A percentile compares a stretch with the other conserved stretches of the same genome.
Evolutionary conservation across 1,284 basidiomycete genomes (phyloP).

Genomic region (Apiotrichum mycotoxinovorans): DNA sequence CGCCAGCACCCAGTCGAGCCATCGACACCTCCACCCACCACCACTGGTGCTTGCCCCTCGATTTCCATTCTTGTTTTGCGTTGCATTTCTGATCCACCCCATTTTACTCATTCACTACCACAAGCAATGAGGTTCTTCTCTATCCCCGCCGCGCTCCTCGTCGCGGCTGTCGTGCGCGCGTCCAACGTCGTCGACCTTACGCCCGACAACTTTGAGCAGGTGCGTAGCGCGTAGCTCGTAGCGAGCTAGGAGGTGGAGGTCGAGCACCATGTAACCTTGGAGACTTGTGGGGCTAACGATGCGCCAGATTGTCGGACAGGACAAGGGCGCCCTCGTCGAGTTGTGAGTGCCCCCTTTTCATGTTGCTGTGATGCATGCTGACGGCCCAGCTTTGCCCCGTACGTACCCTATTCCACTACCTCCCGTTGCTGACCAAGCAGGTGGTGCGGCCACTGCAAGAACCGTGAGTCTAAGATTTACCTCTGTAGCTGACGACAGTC

Average conservation of each 20-base stretch:
- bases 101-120: background rate
- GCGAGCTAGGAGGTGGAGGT: no score
- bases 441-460: conserved; percentile 54
- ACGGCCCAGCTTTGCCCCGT: conserved; percentile 44
- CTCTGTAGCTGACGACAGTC: conserved; percentile 59
- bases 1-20: no score
- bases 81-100: background rate
- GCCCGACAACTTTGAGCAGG: conserved; percentile 68
- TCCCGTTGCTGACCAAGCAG: conserved; percentile 19
- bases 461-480: conserved; percentile 36
- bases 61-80: background rate
- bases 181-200: conserved; percentile 74
- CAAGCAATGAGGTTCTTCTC: conserved; percentile 66
- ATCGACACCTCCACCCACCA: background rate
- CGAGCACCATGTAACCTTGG: no score
- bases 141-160: conserved; percentile 58
- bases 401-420: conserved; percentile 11
- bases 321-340: conserved; percentile 78
- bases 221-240: conserved; percentile 42
- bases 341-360: conserved; percentile 60
- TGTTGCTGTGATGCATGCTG: conserved; percentile 1
- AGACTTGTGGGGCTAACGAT: background rate
- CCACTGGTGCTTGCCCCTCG: background rate
- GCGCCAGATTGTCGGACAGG: conserved; percentile 60
- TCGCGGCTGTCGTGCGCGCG: conserved; percentile 59